Percentiles rank a stretch among this genome's conserved stretches.
Evolutionary conservation across 768 basidiomycete species (phyloP).

Genomic region (Solioccasus polychromus): DNA sequence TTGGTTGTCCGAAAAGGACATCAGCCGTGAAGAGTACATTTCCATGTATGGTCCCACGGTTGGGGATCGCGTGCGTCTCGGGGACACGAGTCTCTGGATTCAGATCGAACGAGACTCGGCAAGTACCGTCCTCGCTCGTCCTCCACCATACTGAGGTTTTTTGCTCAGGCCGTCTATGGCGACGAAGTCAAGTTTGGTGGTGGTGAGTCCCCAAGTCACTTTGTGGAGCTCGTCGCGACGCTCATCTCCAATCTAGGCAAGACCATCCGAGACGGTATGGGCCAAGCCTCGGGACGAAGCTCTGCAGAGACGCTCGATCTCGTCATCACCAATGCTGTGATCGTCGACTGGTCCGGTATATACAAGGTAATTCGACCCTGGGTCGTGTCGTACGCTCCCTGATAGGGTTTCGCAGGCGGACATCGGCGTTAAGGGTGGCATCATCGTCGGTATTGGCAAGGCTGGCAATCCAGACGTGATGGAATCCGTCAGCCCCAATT

Average conservation of each 20-base stretch:
- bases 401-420: conserved; percentile 66
- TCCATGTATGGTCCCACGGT: conserved; percentile 95
- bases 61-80: conserved; percentile 85
- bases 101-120: conserved; percentile 87
- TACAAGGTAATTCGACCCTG: conserved; percentile 64
- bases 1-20: conserved; percentile 48
- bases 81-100: conserved; percentile 88
- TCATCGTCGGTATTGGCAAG: conserved; percentile 90
- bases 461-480: conserved; percentile 96
- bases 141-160: neutral
- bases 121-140: conserved; percentile 2
- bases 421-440: conserved; percentile 83
- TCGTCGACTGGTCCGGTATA: conserved; percentile 94
- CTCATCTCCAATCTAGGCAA: conserved; percentile 56
- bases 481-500: conserved; percentile 66
- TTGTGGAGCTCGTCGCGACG: too few species aligned
- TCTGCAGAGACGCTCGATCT: conserved; percentile 76
- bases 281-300: conserved; percentile 75
- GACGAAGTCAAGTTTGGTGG: conserved; percentile 99
- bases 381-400: neutral
- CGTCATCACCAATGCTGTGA: conserved; percentile 92
- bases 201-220: conserved; percentile 56
- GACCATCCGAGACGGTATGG: conserved; percentile 95
- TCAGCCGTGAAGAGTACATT: conserved; percentile 74
- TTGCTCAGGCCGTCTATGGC: conserved; percentile 73